phyloP scores from a whole-genome alignment of 2,329 filamentous ascomycete genomes.

The Calcarisporium arbuscula region DNA sequence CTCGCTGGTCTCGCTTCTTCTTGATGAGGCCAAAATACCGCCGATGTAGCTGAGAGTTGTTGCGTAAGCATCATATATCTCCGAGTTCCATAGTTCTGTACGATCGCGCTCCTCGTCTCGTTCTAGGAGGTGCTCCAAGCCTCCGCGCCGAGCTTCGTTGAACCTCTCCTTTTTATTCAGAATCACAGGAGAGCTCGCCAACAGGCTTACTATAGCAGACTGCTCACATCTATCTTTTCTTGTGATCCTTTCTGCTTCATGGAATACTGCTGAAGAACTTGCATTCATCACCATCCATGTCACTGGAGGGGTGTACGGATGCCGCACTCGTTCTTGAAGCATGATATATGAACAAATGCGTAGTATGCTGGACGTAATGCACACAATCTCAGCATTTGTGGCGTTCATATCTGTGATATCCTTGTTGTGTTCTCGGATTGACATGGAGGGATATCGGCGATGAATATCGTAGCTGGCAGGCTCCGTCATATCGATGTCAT shows the following conservation, averaged over 20 bases:
- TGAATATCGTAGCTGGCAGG: conserved; percentile 8
- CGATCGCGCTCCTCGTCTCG: conserved; percentile 8
- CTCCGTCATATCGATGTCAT: conserved; percentile 6
- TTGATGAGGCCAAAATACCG: no score
- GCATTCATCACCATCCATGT: conserved; percentile 15
- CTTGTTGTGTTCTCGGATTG: conserved; percentile 12
- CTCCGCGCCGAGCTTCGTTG: conserved; percentile 5
- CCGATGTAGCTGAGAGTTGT: conserved; percentile 14
- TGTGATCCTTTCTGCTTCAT: conserved; percentile 6
- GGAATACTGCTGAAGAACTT: conserved; percentile 10
- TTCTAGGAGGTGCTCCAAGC: conserved; percentile 9
- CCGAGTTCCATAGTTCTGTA: conserved; percentile 14
- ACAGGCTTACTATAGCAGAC: no score
- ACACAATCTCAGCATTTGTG: conserved; percentile 10
- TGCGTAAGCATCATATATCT: conserved; percentile 13
- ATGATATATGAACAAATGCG: conserved; percentile 12
- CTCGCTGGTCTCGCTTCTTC: conserved; percentile 3
- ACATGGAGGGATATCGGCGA: conserved; percentile 13
- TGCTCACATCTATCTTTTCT: no score
- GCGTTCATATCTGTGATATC: conserved; percentile 6
- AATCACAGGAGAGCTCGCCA: conserved; percentile 11
- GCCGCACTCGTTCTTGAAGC: conserved; percentile 9
- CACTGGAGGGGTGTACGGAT: conserved; percentile 11
- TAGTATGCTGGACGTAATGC: conserved; percentile 11
- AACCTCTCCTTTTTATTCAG: conserved; percentile 8